Conservation (phyloP, 371 early-diverging fungal genomes). For the Blakeslea trispora region DNA sequence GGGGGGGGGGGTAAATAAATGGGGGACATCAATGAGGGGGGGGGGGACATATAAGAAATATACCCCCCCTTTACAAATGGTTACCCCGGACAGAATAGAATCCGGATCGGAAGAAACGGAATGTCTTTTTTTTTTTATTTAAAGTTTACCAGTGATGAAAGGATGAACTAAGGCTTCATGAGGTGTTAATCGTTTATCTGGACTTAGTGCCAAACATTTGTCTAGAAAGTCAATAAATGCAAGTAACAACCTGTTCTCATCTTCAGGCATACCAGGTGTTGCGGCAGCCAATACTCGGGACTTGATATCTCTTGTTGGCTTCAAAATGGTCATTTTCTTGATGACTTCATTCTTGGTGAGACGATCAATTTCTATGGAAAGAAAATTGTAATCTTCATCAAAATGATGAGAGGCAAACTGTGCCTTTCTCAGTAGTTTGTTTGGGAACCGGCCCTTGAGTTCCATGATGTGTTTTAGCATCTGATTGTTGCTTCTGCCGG, state of each 20-base stretch:
- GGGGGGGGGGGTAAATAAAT: neutral
- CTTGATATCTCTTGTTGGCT: slow-evolving; percentile 73
- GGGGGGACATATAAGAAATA: no score
- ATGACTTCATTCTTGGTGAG: slow-evolving; percentile 74
- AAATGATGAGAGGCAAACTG: slow-evolving; percentile 84
- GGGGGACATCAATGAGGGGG: neutral
- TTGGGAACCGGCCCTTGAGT: slow-evolving; percentile 85
- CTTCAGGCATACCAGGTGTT: slow-evolving; percentile 50
- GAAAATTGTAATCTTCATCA: slow-evolving; percentile 74
- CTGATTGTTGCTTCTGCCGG: slow-evolving; percentile 93
- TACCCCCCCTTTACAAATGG: neutral
- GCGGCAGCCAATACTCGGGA: slow-evolving; percentile 61
- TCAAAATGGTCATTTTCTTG: slow-evolving; percentile 62
- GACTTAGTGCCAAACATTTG: slow-evolving; percentile 84
- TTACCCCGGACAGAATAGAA: neutral
- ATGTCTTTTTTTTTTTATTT: slow-evolving; percentile 1
- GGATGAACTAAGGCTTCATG: slow-evolving; percentile 89
- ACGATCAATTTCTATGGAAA: slow-evolving; percentile 69
- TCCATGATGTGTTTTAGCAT: slow-evolving; percentile 96
- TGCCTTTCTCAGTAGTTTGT: slow-evolving; percentile 80
- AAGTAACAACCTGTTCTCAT: slow-evolving; percentile 49
- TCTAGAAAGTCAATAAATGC: slow-evolving; percentile 84
- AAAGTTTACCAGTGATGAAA: slow-evolving; percentile 70
- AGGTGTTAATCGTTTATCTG: slow-evolving; percentile 91
- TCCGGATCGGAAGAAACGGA: neutral